Evolutionary conservation across 148 eudicot species (phyloP).

Genomic region (Beta vulgaris): DNA sequence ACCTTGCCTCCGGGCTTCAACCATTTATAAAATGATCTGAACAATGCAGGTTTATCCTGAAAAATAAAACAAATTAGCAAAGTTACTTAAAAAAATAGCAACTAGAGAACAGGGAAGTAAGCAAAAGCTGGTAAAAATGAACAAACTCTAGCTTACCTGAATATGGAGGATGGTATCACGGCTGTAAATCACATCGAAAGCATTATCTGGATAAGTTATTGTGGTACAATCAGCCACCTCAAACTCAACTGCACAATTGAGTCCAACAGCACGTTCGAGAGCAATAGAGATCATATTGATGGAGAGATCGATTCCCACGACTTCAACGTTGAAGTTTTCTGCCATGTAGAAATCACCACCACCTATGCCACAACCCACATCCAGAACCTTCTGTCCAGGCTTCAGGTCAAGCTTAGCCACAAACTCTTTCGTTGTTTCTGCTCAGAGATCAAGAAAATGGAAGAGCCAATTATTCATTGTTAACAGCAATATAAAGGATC

Average conservation of each 20-base stretch:
- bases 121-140: neutral
- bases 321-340: conserved; percentile 78
- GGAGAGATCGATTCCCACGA: conserved; percentile 90
- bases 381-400: conserved; percentile 89
- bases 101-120: neutral
- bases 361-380: conserved; percentile 98
- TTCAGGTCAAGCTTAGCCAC: conserved; percentile 72
- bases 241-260: conserved; percentile 71
- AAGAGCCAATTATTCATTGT: neutral
- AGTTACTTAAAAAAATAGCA: neutral
- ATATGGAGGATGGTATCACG: conserved; percentile 98
- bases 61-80: neutral
- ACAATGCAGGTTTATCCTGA: conserved; percentile 94
- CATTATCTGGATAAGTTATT: conserved; percentile 71
- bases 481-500: neutral
- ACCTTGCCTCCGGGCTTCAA: conserved; percentile 96
- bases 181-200: conserved; percentile 92
- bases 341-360: conserved; percentile 99
- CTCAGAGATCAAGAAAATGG: neutral
- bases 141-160: conserved; percentile 60
- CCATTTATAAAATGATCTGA: conserved; percentile 88
- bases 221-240: conserved; percentile 98
- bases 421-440: conserved; percentile 95
- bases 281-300: conserved; percentile 91
- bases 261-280: conserved; percentile 83